A percentile compares a stretch with the other conserved stretches of the same genome.
Conservation (phyloP, 306 rosid genomes). For the Quillaja saponaria region DNA sequence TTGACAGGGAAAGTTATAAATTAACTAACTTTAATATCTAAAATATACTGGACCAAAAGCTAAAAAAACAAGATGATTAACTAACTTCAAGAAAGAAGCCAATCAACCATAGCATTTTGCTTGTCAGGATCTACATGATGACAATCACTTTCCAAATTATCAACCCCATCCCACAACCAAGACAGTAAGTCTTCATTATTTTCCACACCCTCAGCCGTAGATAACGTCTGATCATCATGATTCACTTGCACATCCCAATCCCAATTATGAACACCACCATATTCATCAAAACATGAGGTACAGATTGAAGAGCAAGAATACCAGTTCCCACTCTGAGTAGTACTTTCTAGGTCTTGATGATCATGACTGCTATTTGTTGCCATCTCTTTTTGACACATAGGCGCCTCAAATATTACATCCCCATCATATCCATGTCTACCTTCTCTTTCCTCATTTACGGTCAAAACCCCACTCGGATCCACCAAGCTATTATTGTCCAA, state of each 20-base stretch:
- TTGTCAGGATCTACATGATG: constrained; percentile 26
- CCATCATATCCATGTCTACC: not conserved
- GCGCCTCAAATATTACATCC: not conserved
- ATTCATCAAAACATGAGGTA: constrained; percentile 6
- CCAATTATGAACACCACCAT: constrained; percentile 28
- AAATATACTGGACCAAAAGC: too few species aligned
- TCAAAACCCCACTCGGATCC: constrained; percentile 37
- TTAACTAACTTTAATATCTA: too few species aligned
- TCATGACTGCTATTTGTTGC: not conserved
- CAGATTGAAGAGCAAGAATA: constrained; percentile 21
- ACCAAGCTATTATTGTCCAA: constrained; percentile 27
- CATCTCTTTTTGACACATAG: not conserved
- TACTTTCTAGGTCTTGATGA: constrained; percentile 21
- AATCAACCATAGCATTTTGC: constrained; percentile 46
- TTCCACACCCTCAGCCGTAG: constrained; percentile 10
- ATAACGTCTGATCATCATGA: not conserved
- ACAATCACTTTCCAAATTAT: constrained; percentile 32
- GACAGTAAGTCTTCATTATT: constrained; percentile 32
- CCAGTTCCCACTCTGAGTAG: constrained; percentile 26
- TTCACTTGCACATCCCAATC: constrained; percentile 44
- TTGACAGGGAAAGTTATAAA: too few species aligned
- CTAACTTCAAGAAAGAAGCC: constrained; percentile 55
- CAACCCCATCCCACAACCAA: constrained; percentile 44
- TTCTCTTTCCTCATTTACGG: constrained; percentile 44
- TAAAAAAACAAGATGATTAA: too few species aligned